These are phyloP conservation scores for Cryphonectria naterciae DNA, from an alignment of 2,329 filamentous ascomycete species.

Conservation along the genomic window DNA sequence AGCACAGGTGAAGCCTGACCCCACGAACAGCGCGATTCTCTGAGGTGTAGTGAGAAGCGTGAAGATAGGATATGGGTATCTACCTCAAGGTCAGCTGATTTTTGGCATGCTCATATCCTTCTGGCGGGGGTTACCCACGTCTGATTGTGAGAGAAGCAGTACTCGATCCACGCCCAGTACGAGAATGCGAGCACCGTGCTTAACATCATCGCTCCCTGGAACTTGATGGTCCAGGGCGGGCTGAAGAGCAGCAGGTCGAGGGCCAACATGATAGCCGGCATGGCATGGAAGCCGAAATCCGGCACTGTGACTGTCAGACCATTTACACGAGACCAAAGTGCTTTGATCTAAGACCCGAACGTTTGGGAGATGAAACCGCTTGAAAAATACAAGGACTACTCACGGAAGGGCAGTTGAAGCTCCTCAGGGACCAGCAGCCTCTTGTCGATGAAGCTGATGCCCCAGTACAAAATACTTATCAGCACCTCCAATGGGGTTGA, in stretches of 20 bases:
- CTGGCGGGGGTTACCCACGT: conserved; percentile 48
- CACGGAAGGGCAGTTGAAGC: conserved; percentile 54
- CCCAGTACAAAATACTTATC: conserved; percentile 76
- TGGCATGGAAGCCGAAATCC: conserved; percentile 66
- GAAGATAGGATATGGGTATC: conserved; percentile 89
- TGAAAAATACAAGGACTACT: not conserved
- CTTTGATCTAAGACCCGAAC: not conserved
- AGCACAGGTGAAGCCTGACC: conserved; percentile 74
- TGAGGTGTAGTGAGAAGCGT: conserved; percentile 67
- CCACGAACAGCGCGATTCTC: conserved; percentile 69
- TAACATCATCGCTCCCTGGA: conserved; percentile 61
- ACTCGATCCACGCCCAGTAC: conserved; percentile 80
- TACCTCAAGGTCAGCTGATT: conserved; percentile 37
- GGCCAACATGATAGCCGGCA: conserved; percentile 66
- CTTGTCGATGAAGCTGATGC: conserved; percentile 61
- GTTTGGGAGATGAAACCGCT: not conserved
- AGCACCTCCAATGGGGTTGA: conserved; percentile 72
- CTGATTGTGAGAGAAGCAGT: conserved; percentile 70
- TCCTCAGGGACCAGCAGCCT: conserved; percentile 57
- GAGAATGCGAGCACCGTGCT: conserved; percentile 63
- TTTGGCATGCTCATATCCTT: no score
- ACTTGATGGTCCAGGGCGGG: conserved; percentile 71
- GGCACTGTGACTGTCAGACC: conserved; percentile 38
- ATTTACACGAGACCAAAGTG: not conserved
- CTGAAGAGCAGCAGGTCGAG: conserved; percentile 70